These are phyloP conservation scores for Botrytis fabae DNA, from an alignment of 2,329 filamentous ascomycete species.

Conservation along the genomic window DNA sequence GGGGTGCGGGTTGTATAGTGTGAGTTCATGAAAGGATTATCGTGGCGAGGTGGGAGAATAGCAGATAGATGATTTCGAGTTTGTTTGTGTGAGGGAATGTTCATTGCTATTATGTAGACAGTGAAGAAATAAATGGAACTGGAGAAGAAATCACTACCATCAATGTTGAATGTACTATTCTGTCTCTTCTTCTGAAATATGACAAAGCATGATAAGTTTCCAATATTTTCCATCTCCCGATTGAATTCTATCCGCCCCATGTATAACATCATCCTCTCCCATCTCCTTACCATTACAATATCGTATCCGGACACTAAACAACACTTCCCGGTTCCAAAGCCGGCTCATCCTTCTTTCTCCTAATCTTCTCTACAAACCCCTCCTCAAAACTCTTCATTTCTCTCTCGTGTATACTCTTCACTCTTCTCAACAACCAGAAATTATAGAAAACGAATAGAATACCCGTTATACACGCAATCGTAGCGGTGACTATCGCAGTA, in stretches of 20 bases:
- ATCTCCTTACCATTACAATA: not conserved
- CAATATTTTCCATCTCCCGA: not conserved
- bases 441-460: not conserved
- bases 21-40: not conserved
- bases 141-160: not conserved
- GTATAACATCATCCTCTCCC: not conserved
- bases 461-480: not conserved
- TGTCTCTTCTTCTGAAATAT: not conserved
- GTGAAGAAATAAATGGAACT: not conserved
- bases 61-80: not conserved
- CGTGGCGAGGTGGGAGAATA: not conserved
- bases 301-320: not conserved
- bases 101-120: not conserved
- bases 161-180: not conserved
- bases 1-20: not conserved
- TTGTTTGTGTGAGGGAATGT: not conserved
- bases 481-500: not conserved
- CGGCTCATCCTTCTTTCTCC: not conserved
- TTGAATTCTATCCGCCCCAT: not conserved
- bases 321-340: not conserved
- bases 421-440: not conserved
- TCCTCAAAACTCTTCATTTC: not conserved
- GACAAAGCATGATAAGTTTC: not conserved
- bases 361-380: not conserved
- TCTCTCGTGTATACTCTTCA: not conserved